A percentile compares a stretch with the other conserved stretches of the same genome.
Evolutionary conservation across 2,329 filamentous ascomycete genomes (phyloP).

Genomic region (Emericellopsis atlantica): DNA sequence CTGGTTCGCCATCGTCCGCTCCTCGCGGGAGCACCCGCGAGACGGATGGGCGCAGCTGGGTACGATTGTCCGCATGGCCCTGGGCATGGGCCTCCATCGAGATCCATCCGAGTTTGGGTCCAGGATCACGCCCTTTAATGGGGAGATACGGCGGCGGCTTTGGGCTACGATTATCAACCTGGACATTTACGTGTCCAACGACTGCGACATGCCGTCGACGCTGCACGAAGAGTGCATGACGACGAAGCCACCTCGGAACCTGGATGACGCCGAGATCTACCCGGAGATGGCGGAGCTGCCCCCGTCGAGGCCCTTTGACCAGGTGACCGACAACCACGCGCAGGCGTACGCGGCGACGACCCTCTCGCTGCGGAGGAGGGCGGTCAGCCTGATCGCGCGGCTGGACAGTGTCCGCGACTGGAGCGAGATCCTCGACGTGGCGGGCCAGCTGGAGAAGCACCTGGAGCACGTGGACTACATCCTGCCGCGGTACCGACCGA

Average conservation of each 20-base stretch:
- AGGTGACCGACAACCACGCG: conserved; percentile 38
- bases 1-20: conserved; percentile 37
- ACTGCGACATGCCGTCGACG: conserved; percentile 36
- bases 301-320: conserved; percentile 33
- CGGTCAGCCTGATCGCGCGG: conserved; percentile 35
- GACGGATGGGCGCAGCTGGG: conserved; percentile 43
- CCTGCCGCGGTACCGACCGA: conserved; percentile 22
- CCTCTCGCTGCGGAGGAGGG: conserved; percentile 33
- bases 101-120: conserved; percentile 40
- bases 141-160: conserved; percentile 39
- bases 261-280: conserved; percentile 37
- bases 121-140: conserved; percentile 34
- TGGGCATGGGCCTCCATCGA: conserved; percentile 46
- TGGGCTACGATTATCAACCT: conserved; percentile 46
- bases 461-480: conserved; percentile 42
- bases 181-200: conserved; percentile 40
- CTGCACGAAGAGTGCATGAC: conserved; percentile 41
- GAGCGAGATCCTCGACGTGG: conserved; percentile 37
- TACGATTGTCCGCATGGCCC: conserved; percentile 40
- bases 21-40: conserved; percentile 37
- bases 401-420: conserved; percentile 41
- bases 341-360: conserved; percentile 41
- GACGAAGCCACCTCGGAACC: conserved; percentile 37
- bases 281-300: conserved; percentile 35
- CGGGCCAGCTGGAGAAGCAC: conserved; percentile 37